Evolutionary conservation across 371 early-diverging fungal genomes (phyloP).

Genomic region (Mucor plumbeus): DNA sequence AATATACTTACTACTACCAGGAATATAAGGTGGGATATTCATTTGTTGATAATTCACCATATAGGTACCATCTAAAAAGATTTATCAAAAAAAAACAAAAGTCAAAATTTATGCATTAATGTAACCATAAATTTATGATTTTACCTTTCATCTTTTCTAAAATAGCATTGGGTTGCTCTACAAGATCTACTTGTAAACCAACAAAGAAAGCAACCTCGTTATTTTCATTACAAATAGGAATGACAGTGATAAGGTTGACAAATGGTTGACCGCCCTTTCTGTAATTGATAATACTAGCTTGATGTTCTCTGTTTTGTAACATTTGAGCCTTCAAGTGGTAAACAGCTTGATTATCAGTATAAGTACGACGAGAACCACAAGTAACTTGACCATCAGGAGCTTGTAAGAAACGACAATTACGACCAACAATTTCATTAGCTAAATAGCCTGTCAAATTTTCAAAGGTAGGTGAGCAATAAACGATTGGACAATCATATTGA

Average conservation of each 20-base stretch:
- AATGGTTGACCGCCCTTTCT: conserved; percentile 77
- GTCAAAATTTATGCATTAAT: neutral
- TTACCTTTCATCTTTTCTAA: conserved; percentile 59
- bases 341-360: conserved; percentile 65
- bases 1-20: conserved; percentile 26
- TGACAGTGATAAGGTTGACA: conserved; percentile 73
- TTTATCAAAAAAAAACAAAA: neutral
- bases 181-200: conserved; percentile 74
- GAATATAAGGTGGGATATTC: conserved; percentile 45
- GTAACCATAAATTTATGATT: neutral
- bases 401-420: conserved; percentile 76
- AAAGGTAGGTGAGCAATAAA: conserved; percentile 70
- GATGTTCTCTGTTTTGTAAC: conserved; percentile 61
- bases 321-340: conserved; percentile 59
- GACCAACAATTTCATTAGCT: conserved; percentile 62
- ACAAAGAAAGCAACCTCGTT: conserved; percentile 66
- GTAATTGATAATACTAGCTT: conserved; percentile 71
- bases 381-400: conserved; percentile 60
- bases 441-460: conserved; percentile 68
- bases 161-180: conserved; percentile 74
- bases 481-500: conserved; percentile 59
- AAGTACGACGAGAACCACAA: conserved; percentile 57
- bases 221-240: conserved; percentile 58
- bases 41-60: conserved; percentile 60
- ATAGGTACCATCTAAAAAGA: conserved; percentile 51